Percentiles rank a stretch among this genome's conserved stretches.
phyloP scores from a whole-genome alignment of 2,329 filamentous ascomycete species.

The Arthrobotrys musiformis region DNA sequence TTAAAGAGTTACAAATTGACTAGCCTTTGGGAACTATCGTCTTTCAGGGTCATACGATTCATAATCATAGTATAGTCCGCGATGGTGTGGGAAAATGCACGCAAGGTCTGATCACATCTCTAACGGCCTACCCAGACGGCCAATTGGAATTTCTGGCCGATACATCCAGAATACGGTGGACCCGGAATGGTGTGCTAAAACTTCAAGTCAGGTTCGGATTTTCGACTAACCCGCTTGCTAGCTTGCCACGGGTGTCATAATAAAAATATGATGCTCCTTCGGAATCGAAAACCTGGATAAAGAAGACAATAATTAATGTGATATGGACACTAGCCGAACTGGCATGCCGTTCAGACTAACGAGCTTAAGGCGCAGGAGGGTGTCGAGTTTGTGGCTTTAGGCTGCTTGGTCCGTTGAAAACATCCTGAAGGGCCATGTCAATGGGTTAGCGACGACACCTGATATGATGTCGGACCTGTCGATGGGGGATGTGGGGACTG shows the following conservation, averaged over 20 bases:
- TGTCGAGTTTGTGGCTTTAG: conserved; percentile 34
- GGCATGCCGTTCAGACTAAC: conserved; percentile 22
- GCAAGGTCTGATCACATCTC: conserved; percentile 49
- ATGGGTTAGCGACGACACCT: conserved; percentile 38
- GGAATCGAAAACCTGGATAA: conserved; percentile 12
- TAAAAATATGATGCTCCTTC: conserved; percentile 4
- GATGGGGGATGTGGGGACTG: conserved; percentile 53
- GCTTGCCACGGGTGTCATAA: conserved; percentile 27
- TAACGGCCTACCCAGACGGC: conserved; percentile 5
- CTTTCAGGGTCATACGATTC: conserved; percentile 27
- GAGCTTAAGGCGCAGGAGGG: background rate
- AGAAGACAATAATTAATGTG: conserved; percentile 19
- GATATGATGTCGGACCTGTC: conserved; percentile 44
- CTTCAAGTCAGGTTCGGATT: background rate
- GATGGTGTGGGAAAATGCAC: conserved; percentile 41
- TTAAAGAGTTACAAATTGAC: conserved; percentile 17
- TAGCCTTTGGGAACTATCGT: background rate
- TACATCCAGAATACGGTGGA: conserved; percentile 32
- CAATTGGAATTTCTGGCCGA: conserved; percentile 44
- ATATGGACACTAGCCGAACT: conserved; percentile 33
- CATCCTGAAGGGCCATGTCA: conserved; percentile 18
- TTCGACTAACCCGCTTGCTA: conserved; percentile 10
- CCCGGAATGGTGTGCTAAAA: conserved; percentile 34
- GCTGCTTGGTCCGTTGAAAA: conserved; percentile 29
- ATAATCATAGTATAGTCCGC: background rate